Evolutionary conservation across 345 rosid species (phyloP), one percentile per base, ranked within the genome.

Genomic region (Brassica cretica): DNA sequence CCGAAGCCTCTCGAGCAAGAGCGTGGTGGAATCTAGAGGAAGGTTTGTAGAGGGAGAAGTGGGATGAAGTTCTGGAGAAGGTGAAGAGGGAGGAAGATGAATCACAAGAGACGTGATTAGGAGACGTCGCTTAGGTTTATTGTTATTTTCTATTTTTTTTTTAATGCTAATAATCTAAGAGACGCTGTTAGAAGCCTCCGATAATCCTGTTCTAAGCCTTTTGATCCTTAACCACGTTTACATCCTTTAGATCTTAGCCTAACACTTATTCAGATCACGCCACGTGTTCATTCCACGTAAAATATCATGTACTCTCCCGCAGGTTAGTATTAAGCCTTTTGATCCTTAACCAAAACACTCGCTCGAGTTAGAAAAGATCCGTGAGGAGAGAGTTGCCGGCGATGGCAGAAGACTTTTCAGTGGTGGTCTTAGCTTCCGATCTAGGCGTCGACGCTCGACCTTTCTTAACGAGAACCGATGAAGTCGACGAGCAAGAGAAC

Each of bases 1-100:
- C 67, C 98, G 84, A 21, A 94, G 86, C 76, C 95, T 92, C 71
- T 94, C 98, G 0, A 94, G 86, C 44, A 94, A 87, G 73, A 94
- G 87, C 79, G 60, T 68, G 73, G 8, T 82, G 85, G 83, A 89
- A 80, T 87, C 93, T 85, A 15, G 75, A 80, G 24, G 76, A 77
- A 76, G 86, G 82, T 66, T 82, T 82, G n/a, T 84, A 81, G 65
- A 85, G 66, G 85, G 81, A 80, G 84, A 61, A 83, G 76, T 37
- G 91, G 88, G 73, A 44, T 30, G 10, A 30, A 71, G 18, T 68
- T 73, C 56, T 81, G 55, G 81, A 81, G 78, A 81, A 39, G 2
- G 76, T 77, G 64, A 68, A 78, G 76, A 49, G 78, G 64, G 83
- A 64, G 16, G 86, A 81, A n/a, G 91, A 82, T 9, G 27, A 25